Percentiles rank a stretch among this genome's conserved stretches.
These are phyloP conservation scores for Coleophoma eucalyptorum DNA, from an alignment of 2,329 filamentous ascomycete species.

Conservation along the genomic window DNA sequence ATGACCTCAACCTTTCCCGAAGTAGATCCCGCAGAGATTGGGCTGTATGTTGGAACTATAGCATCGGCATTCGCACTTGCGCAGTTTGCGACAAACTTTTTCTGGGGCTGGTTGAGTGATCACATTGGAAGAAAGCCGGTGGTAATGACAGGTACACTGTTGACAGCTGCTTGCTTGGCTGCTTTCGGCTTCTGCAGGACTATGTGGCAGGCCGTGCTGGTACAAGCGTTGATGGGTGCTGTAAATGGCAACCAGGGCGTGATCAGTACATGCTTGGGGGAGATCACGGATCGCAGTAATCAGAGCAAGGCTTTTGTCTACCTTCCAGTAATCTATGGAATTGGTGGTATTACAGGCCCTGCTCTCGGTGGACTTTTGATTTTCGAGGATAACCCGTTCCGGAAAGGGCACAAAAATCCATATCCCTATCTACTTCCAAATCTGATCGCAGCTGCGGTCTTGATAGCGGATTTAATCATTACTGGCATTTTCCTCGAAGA, in stretches of 20 bases:
- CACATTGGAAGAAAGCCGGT: conserved; percentile 77
- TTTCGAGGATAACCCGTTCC: conserved; percentile 46
- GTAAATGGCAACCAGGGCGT: conserved; percentile 95
- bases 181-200: conserved; percentile 83
- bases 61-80: conserved; percentile 90
- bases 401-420: conserved; percentile 44
- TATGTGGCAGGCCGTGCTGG: conserved; percentile 79
- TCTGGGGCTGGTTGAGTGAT: conserved; percentile 85
- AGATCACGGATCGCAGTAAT: conserved; percentile 92
- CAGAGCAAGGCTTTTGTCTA: conserved; percentile 93
- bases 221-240: conserved; percentile 87
- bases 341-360: conserved; percentile 90
- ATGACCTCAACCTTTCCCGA: conserved; percentile 88
- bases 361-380: conserved; percentile 86
- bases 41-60: conserved; percentile 85
- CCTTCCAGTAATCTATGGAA: conserved; percentile 90
- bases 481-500: conserved; percentile 83
- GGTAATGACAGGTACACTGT: conserved; percentile 75
- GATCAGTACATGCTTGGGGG: conserved; percentile 88
- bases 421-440: conserved; percentile 89
- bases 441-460: conserved; percentile 67
- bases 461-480: conserved; percentile 69
- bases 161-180: conserved; percentile 77
- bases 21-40: conserved; percentile 66
- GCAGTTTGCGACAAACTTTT: conserved; percentile 87